Percentiles rank a stretch among this genome's conserved stretches.
These are phyloP conservation scores for Arthrocladium fulminans DNA, from an alignment of 2,329 filamentous ascomycete species.

Conservation along the genomic window DNA sequence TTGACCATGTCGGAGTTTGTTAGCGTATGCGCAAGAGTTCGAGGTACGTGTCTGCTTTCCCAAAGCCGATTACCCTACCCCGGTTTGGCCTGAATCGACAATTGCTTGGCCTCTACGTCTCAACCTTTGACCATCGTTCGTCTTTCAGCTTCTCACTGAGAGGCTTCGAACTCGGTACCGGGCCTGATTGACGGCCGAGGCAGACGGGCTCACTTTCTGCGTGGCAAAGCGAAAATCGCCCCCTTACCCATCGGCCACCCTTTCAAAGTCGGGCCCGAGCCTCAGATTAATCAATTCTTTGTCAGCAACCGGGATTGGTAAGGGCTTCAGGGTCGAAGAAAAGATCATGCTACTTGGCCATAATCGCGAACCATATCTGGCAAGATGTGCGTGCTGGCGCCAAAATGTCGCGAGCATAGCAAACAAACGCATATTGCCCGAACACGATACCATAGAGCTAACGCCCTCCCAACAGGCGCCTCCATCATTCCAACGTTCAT, in stretches of 20 bases:
- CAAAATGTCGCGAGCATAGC: background rate
- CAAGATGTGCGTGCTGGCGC: background rate
- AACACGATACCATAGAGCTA: background rate
- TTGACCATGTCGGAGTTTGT: slow-evolving; percentile 54
- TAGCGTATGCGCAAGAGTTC: slow-evolving; percentile 43
- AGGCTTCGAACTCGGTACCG: too few species aligned
- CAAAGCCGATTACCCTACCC: slow-evolving; percentile 8
- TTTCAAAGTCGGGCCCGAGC: too few species aligned
- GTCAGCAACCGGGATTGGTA: too few species aligned
- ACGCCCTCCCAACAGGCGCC: background rate
- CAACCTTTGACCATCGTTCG: background rate
- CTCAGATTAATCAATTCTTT: too few species aligned
- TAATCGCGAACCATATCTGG: background rate
- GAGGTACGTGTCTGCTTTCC: slow-evolving; percentile 26
- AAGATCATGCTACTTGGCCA: too few species aligned
- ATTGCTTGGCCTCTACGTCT: background rate
- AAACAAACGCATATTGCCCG: too few species aligned
- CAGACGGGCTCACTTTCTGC: too few species aligned
- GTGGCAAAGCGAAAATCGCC: too few species aligned
- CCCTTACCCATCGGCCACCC: too few species aligned
- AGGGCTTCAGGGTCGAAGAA: too few species aligned
- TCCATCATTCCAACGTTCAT: background rate
- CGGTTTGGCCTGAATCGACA: slow-evolving; percentile 7
- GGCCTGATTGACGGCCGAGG: too few species aligned
- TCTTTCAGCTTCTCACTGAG: too few species aligned